phyloP scores from a whole-genome alignment of 208 protist genomes.

The Trypanosoma melophagium region DNA sequence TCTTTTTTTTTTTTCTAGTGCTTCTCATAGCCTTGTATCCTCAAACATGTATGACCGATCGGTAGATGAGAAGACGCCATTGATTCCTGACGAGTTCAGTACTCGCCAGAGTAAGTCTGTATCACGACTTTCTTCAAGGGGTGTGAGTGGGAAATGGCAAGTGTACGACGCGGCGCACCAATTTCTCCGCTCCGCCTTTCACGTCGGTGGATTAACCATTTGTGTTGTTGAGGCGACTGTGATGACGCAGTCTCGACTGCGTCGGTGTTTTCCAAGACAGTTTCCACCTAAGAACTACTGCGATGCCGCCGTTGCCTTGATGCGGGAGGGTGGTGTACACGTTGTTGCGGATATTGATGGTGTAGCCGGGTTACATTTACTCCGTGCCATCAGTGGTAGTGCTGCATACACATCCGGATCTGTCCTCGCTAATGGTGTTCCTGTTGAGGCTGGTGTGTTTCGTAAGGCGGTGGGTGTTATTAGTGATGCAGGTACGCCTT shows the following conservation, averaged over 20 bases:
- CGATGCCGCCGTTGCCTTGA: conserved; percentile 40
- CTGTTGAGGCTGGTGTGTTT: conserved; percentile 28
- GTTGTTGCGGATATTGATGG: conserved; percentile 44
- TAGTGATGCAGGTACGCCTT: conserved; percentile 18
- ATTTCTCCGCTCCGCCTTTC: conserved; percentile 32
- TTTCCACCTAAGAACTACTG: conserved; percentile 35
- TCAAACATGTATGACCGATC: conserved; percentile 2
- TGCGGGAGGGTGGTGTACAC: conserved; percentile 40
- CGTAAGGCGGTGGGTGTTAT: conserved; percentile 33
- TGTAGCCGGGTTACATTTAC: conserved; percentile 27
- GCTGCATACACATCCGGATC: conserved; percentile 28
- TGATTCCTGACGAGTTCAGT: not conserved
- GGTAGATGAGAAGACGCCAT: conserved; percentile 1
- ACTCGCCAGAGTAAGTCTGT: not conserved
- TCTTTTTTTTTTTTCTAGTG: no score
- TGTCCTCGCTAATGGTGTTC: conserved; percentile 33
- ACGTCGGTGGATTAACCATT: conserved; percentile 35
- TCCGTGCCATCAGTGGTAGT: conserved; percentile 38
- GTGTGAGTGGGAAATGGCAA: not conserved
- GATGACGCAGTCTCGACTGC: conserved; percentile 27
- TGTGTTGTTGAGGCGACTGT: conserved; percentile 40
- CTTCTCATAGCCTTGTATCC: no score
- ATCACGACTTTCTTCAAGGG: not conserved
- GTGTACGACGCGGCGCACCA: not conserved
- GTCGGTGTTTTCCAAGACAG: conserved; percentile 26